Evolutionary conservation across 129 eudicot species (phyloP), one percentile per base, ranked within the genome.

Genomic region (Chrysanthemum lavandulifolium): DNA sequence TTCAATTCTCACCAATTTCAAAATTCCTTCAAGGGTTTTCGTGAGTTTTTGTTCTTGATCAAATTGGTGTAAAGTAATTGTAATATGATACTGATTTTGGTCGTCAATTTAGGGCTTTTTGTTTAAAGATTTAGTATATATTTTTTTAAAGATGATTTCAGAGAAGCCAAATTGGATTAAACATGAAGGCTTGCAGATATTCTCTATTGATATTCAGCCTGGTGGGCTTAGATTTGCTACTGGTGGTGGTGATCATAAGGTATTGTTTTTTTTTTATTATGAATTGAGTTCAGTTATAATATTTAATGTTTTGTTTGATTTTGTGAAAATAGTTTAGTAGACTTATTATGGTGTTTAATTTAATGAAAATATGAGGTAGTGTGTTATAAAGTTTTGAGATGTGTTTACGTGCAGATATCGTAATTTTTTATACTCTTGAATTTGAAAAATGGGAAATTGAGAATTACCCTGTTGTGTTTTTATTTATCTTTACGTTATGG

Each of bases 211-310:
- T 83, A 87, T 91, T 62, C 97, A 95, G 70, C 99, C 99, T 76
- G 99, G 99, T 43, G 97, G 97, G 36, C 94, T 86, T 56, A 78
- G 99, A 89, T 88, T 95, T 80, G 96, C 99, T 59, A 95, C 99
- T 70, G 97, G 99, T 51, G 99, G 99, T 74, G 99, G 99, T 59
- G 99, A 95, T 89, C 94, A 90, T 58, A 95, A 95, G 99, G 97
- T 95, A 80, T 12, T 10, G 40, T 62, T 61, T 43, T 62, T 61
- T 43, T 11, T 66, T 77, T 6, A 21, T 52, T 66, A 29, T 75
- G 13, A 10, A 40, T 21, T 78, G 48, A 9, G 12, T 53, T 14
- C n/a, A 15, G 8, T 13, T 53, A 14, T 5, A 53, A 53, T 13
- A 53, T 15, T 53, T 8, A 53, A 14, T 53, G 18, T 52, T 52